Evolutionary conservation across 1,139 yeast species (phyloP), one percentile per base, ranked within the genome.

Genomic region (Fermentozyma sake): DNA sequence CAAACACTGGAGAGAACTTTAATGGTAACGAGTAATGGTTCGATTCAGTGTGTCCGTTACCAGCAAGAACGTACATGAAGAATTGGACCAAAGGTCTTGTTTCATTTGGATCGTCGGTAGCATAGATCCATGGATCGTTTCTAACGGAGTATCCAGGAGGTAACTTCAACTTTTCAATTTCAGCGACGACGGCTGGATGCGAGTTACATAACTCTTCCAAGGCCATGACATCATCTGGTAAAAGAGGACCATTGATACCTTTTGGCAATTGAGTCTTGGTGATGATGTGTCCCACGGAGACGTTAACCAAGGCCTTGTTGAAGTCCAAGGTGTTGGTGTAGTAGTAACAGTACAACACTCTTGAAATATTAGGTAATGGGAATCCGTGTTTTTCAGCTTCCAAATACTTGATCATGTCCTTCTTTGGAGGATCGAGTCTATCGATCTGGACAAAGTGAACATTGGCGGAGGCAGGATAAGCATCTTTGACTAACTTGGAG

Each of bases 61-160:
- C 76, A 36, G 77, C 76, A 48, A 76, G 76, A 38, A 86, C 72
- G 58, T 85, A 85, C 79, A 82, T 79, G 62, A 79, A 80, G 54
- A 79, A 76, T 61, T 82, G 91, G 43, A 79, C 61, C 59, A 79
- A 65, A 16, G 79, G 76, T 53, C 85, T 69, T 26, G 42, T 62
- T 48, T 76, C 82, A 35, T 71, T 67, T 26, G 68, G 57, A 42
- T 72, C 73, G 51, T 81, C 89, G 22, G 86, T 79, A 43, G 94
- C 95, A 52, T 84, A 84, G 68, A 84, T 84, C 95, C 95, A 85
- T 29, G 93, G 89, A 51, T 85, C 86, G 49, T 69, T 72, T 49
- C 80, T 74, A 28, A 84, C 76, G 27, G 71, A 50, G 46, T 69
- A 66, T 14, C 71, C 67, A 25, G 58, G 52, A 47, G 79, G 86